Percentiles rank a stretch among this genome's conserved stretches.
Conservation (phyloP, 768 basidiomycete genomes). For the Pisolithus albus region DNA sequence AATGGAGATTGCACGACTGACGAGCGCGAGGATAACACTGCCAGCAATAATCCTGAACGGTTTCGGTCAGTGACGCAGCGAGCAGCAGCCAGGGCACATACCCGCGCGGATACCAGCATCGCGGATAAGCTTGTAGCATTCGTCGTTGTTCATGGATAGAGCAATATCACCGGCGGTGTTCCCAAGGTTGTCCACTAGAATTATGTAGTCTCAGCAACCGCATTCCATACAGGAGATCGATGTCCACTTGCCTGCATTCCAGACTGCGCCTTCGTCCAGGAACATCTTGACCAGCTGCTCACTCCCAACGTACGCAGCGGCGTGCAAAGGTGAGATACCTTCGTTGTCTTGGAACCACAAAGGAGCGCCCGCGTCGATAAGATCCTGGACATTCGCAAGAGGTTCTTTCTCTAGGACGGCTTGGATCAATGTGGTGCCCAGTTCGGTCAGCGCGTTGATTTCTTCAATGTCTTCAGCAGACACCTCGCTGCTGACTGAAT, state of each 20-base stretch:
- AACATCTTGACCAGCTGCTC: constrained; percentile 56
- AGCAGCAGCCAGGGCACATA: constrained; percentile 20
- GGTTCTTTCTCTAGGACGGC: constrained; percentile 48
- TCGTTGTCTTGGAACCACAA: constrained; percentile 87
- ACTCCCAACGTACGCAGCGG: constrained; percentile 72
- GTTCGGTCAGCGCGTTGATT: constrained; percentile 39
- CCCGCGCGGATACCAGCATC: constrained; percentile 91
- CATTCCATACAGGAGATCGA: background rate
- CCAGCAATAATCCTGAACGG: constrained; percentile 60
- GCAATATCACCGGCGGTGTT: constrained; percentile 90
- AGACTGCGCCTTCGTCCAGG: constrained; percentile 77
- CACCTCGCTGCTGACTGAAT: constrained; percentile 9
- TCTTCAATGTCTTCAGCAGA: constrained; percentile 24
- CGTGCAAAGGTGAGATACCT: constrained; percentile 81
- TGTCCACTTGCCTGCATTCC: constrained; percentile 71
- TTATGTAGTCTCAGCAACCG: background rate
- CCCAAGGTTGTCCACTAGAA: constrained; percentile 64
- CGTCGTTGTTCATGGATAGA: constrained; percentile 72
- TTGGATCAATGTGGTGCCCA: constrained; percentile 55
- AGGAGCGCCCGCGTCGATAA: constrained; percentile 65
- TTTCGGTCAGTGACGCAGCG: constrained; percentile 3
- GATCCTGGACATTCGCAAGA: constrained; percentile 35
- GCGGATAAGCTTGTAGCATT: constrained; percentile 73
- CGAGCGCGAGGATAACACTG: constrained; percentile 48
- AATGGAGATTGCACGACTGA: constrained; percentile 19